A percentile compares a stretch with the other conserved stretches of the same genome.
Conservation (phyloP, 345 rosid genomes). For the Turritis glabra region DNA sequence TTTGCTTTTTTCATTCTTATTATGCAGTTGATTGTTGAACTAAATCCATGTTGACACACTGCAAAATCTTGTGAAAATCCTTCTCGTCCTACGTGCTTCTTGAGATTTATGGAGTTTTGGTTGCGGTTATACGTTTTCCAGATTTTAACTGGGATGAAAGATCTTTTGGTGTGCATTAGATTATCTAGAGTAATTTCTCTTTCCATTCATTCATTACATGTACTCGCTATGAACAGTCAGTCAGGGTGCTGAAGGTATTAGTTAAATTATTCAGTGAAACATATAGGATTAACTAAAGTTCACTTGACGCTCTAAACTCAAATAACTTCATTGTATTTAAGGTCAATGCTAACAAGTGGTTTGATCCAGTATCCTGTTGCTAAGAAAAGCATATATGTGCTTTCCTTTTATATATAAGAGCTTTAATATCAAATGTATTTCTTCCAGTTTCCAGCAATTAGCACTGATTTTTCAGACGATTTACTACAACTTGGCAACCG, state of each 20-base stretch:
- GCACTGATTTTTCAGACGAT: constrained; percentile 54
- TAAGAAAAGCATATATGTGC: not conserved
- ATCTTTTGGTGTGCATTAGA: constrained; percentile 20
- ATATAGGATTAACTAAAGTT: constrained; percentile 17
- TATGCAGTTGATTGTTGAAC: constrained; percentile 17
- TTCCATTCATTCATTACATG: constrained; percentile 18
- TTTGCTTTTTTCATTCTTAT: not conserved
- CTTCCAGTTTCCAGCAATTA: constrained; percentile 82
- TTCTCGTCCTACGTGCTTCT: constrained; percentile 3
- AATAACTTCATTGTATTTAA: constrained; percentile 7
- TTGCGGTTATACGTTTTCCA: constrained; percentile 8
- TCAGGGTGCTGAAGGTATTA: constrained; percentile 21
- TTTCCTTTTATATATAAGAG: not conserved
- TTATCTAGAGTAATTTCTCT: constrained; percentile 23
- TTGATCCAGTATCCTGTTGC: constrained; percentile 14
- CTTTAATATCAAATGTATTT: constrained; percentile 30
- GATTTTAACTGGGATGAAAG: constrained; percentile 10
- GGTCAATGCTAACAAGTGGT: constrained; percentile 12
- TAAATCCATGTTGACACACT: constrained; percentile 15
- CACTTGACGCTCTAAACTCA: constrained; percentile 11
- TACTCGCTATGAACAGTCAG: constrained; percentile 6
- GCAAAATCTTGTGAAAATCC: not conserved
- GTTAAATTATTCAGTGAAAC: constrained; percentile 11
- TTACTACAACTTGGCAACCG: constrained; percentile 62
- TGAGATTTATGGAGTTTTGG: constrained; percentile 2